Evolutionary conservation across 768 basidiomycete species (phyloP).

Genomic region (Amanita exitialis): DNA sequence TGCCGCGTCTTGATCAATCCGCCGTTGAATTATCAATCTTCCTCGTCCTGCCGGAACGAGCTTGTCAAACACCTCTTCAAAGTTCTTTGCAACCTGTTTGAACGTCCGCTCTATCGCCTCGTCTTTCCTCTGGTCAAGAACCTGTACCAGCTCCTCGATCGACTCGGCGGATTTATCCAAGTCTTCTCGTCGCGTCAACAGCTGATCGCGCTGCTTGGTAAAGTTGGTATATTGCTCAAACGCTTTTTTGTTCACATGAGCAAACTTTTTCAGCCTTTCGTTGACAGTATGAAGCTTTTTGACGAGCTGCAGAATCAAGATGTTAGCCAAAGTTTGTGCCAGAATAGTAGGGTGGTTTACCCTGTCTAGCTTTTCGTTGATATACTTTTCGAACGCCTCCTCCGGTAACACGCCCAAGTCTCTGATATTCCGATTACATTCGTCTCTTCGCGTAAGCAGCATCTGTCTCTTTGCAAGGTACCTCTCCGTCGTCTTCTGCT

Average conservation of each 20-base stretch:
- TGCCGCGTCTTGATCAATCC: slow-evolving; percentile 74
- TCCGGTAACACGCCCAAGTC: slow-evolving; percentile 95
- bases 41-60: slow-evolving; percentile 93
- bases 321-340: not conserved
- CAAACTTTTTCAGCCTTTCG: slow-evolving; percentile 90
- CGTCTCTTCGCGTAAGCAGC: slow-evolving; percentile 76
- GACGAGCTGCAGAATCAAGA: slow-evolving; percentile 50
- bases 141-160: slow-evolving; percentile 88
- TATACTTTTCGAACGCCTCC: slow-evolving; percentile 95
- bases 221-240: slow-evolving; percentile 98
- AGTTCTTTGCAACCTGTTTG: slow-evolving; percentile 95
- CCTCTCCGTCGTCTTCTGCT: slow-evolving; percentile 93
- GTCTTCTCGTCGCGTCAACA: slow-evolving; percentile 80
- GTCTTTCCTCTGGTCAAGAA: slow-evolving; percentile 94
- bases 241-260: slow-evolving; percentile 98
- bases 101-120: slow-evolving; percentile 98
- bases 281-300: slow-evolving; percentile 91
- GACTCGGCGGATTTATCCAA: slow-evolving; percentile 83
- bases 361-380: slow-evolving; percentile 76
- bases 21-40: slow-evolving; percentile 83
- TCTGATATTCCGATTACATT: slow-evolving; percentile 91
- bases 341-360: slow-evolving; percentile 31
- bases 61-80: slow-evolving; percentile 94
- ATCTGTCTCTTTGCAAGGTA: slow-evolving; percentile 90
- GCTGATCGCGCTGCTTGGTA: slow-evolving; percentile 92